Base-by-base conservation (phyloP, 2,329 filamentous ascomycete species). In the Colletotrichum endophyticum region DNA sequence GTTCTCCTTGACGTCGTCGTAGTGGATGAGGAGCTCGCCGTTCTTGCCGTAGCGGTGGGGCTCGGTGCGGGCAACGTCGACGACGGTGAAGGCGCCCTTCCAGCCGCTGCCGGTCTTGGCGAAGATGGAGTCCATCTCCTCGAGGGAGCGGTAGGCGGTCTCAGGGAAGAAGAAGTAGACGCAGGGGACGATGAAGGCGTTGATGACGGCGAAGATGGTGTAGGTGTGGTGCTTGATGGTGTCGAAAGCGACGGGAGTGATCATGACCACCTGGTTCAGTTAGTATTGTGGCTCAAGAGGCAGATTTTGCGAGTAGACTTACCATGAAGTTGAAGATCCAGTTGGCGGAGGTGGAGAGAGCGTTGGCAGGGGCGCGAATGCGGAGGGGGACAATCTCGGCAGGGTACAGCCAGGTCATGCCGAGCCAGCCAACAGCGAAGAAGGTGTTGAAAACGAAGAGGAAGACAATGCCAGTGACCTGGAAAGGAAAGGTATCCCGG, bases 51-150 rank as follows among this genome's bases (percentile, higher is more conserved):
- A 92, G 49, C 89, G 87, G 7, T 85, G 85, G 1, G 91, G 91
- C 82, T 91, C 90, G 8, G 88, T 81, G 61, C 79, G 78, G 53
- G 86, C 86, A 56, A 84, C 82, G 22, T 84, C 80, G 32, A 87
- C 83, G 7, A 87, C 83, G 19, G 79, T 78, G 15, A 87, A 81
- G 70, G 82, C 80, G 5, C 90, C 89, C 27, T 85, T 84, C 56
- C 66, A 8, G 36, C 74, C 70, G 25, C 34, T 30, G n/a, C 49
- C 15, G 2, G 89, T 89, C 80, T 92, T 91, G 78, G 89, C 88
- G 84, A 93, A 93, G 80, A 93, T 92, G 79, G 84, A 85, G 79
- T 94, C 92, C 89, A 94, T 93, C 81, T 94, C 92, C 82, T 94
- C 92, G 25, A 94, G 88, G 3, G 89, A 91, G 56, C 92, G 88